Base-by-base conservation (phyloP, 768 basidiomycete genomes). In the Boletus rubroflammeus region DNA sequence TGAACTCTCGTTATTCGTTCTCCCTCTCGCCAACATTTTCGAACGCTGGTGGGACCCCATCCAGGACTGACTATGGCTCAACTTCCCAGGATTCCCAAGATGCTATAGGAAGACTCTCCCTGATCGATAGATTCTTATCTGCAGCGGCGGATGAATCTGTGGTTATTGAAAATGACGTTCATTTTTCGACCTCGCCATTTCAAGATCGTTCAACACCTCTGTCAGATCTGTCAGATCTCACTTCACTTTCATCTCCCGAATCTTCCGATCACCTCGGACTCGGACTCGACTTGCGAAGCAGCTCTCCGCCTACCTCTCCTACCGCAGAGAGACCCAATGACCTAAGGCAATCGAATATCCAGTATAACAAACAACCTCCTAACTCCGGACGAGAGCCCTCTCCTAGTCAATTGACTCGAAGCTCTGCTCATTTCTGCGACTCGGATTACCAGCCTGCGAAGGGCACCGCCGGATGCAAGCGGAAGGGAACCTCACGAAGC, bases 221-320 rank as follows among this genome's bases (percentile, higher is more conserved):
- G 3, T 70, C 70, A 8, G 58, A 61, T 51, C 46, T 67, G 41
- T 70, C 69, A 7, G 62, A 64, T 44, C 69, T 70, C 26, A 72
- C 66, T 10, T 51, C 70, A 11, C 50, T 72, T 25, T 65, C 69
- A 48, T 70, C 68, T 59, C 57, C 62, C 7, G 47, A 50, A 48
- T 40, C 48, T 46, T 58, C 55, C 47, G 41, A 47, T 9, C 47
- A 41, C 35, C 39, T 54, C 28, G 50, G 36, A 40, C 43, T 32
- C 35, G 38, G 28, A 34, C 19, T 49, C n/a, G 46, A 55, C 19
- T 35, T 32, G 39, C 54, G 47, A 56, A 45, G 43, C 9, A 60
- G 26, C 43, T 57, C 65, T 35, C 61, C 59, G 9, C 60, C 57
- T 25, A 62, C 58, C n/a, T 67, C 66, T 43, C 61, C 62, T 5